Evolutionary conservation across 1,284 basidiomycete genomes (phyloP), one percentile per base, ranked within the genome.

Genomic region (Neonothopanus nambi): DNA sequence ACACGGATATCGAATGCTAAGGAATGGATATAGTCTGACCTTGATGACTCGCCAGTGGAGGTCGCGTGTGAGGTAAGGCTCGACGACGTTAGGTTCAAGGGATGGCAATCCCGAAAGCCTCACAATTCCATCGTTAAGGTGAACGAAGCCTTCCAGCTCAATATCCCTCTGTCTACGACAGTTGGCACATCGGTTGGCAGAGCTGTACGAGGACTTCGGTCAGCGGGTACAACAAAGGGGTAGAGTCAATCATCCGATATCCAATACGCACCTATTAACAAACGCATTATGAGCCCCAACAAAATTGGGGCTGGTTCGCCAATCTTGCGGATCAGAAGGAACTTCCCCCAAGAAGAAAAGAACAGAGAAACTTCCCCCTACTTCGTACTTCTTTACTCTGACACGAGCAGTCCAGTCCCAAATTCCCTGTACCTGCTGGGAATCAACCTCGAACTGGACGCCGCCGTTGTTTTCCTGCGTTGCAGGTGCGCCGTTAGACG

Each of bases 111-210:
- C 60, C 0, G 66, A 66, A 23, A 62, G 61, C 13, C 63, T 55
- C 20, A 61, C 60, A 42, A 77, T 67, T 7, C 61, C 68, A 3
- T 69, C 60, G 48, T 74, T 74, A 36, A 80, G 65, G 57, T 76
- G 72, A n/a, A 82, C 72, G 67, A 85, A 84, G 6, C 82, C 81
- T 65, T 84, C 78, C 47, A 73, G 67, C 37, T 77, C 62, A 13
- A 78, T 57, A 33, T 72, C 67, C 12, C 55, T 39, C 20, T 56
- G 55, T 30, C 55, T 58, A 12, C 61, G 63, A 59, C 77, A 79
- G 59, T 76, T 77, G 17, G 63, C 68, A 57, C 76, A 77, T 6
- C 63, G 63, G 11, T 64, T 66, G 3, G 72, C 59, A n/a, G 59
- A 53, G 48, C 63, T 65, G 17, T 13, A n/a, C 26, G 15, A 17